A percentile compares a stretch with the other conserved stretches of the same genome.
Conservation (phyloP, 2,329 filamentous ascomycete species). For the Xylariaceae sp. region DNA sequence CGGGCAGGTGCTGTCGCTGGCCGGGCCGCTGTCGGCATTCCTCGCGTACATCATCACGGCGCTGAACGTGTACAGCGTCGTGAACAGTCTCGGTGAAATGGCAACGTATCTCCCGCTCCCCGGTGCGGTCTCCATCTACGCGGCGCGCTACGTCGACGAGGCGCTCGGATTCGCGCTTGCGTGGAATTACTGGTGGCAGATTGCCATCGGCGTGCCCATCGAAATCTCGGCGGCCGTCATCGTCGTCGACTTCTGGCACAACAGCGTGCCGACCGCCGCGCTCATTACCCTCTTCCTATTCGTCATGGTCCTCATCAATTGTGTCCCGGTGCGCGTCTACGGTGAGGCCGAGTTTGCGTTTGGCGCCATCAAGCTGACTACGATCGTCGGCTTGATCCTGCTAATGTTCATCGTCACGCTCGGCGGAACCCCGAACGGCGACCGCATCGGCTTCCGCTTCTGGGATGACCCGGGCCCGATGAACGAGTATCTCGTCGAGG, state of each 20-base stretch:
- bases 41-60: conserved; percentile 43
- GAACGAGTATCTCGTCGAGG: conserved; percentile 39
- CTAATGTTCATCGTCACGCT: conserved; percentile 48
- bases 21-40: conserved; percentile 40
- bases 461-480: conserved; percentile 43
- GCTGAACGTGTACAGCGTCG: conserved; percentile 46
- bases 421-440: conserved; percentile 42
- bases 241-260: conserved; percentile 44
- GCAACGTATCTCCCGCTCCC: conserved; percentile 58
- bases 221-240: conserved; percentile 46
- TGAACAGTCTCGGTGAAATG: conserved; percentile 52
- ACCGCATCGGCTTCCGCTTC: conserved; percentile 44
- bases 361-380: conserved; percentile 46
- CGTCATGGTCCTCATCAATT: conserved; percentile 38
- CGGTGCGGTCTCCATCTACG: conserved; percentile 49
- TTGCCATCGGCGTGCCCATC: conserved; percentile 47
- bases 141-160: conserved; percentile 45
- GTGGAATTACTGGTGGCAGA: conserved; percentile 51
- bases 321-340: conserved; percentile 42
- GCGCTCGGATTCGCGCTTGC: conserved; percentile 46
- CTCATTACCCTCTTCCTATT: conserved; percentile 38
- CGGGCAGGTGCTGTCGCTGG: conserved; percentile 41
- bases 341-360: conserved; percentile 53
- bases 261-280: conserved; percentile 25
- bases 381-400: conserved; percentile 47